These are phyloP conservation scores for Panicum hallii DNA, from an alignment of 202 grass and related monocot genomes.

Conservation along the genomic window DNA sequence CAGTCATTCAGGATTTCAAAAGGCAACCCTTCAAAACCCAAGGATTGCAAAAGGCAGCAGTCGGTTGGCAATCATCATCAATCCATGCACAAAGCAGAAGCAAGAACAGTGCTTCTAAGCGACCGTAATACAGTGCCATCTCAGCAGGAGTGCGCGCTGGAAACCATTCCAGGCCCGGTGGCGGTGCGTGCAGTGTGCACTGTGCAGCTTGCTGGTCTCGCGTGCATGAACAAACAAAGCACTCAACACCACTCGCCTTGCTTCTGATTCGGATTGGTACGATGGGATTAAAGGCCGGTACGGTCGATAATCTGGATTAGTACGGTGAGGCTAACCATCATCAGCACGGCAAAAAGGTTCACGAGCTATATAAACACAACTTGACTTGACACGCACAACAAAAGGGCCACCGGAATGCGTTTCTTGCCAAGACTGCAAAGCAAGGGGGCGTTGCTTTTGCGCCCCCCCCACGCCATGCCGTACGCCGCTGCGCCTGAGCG, in stretches of 20 bases:
- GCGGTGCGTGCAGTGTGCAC: background rate
- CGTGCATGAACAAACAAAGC: background rate
- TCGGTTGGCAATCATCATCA: too few species aligned
- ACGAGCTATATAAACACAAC: too few species aligned
- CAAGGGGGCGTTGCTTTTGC: background rate
- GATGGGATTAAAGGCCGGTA: background rate
- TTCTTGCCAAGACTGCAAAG: conserved; percentile 27
- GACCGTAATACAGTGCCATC: background rate
- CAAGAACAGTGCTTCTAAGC: background rate
- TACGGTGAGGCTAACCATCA: background rate
- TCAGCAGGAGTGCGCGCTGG: background rate
- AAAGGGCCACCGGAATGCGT: background rate
- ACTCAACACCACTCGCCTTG: background rate
- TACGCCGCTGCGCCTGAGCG: background rate
- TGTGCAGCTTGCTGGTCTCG: background rate
- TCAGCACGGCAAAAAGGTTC: background rate
- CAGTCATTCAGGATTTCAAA: too few species aligned
- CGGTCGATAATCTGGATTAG: background rate
- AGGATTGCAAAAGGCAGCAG: too few species aligned
- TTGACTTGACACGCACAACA: background rate
- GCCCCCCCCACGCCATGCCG: background rate
- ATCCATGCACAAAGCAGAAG: too few species aligned
- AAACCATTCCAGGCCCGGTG: background rate
- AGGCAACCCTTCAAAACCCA: too few species aligned
- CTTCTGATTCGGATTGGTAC: background rate